Conservation (phyloP, 2,329 filamentous ascomycete genomes). For the Triangularia setosa region DNA sequence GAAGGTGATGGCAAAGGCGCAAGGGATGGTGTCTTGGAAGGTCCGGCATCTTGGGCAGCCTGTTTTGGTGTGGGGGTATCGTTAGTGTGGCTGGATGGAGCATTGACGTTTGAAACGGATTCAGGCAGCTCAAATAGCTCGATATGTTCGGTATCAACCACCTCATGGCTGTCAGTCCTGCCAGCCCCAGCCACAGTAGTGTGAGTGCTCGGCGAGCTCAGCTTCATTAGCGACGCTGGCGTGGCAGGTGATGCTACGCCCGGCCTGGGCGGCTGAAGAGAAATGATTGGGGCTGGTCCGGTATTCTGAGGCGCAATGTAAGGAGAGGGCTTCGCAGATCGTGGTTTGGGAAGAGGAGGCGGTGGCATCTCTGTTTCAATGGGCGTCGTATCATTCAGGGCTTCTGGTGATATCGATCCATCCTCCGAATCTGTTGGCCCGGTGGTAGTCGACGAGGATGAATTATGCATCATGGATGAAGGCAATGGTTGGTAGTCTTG, state of each 20-base stretch:
- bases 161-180: conserved; percentile 35
- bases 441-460: conserved; percentile 34
- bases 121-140: conserved; percentile 68
- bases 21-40: conserved; percentile 49
- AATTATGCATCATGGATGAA: conserved; percentile 27
- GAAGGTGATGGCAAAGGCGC: conserved; percentile 47
- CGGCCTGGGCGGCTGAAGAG: conserved; percentile 27
- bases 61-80: conserved; percentile 13
- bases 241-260: conserved; percentile 66
- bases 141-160: conserved; percentile 48
- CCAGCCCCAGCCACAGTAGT: conserved; percentile 38
- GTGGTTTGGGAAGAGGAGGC: conserved; percentile 62
- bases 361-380: conserved; percentile 51
- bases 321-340: conserved; percentile 63
- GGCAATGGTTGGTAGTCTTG: conserved; percentile 36
- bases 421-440: conserved; percentile 57
- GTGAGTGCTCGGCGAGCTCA: conserved; percentile 54
- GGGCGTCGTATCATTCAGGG: conserved; percentile 45
- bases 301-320: conserved; percentile 56
- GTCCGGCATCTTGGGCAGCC: conserved; percentile 31
- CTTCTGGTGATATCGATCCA: conserved; percentile 61
- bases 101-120: conserved; percentile 49
- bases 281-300: conserved; percentile 22
- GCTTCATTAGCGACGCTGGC: conserved; percentile 81
- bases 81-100: conserved; percentile 47